These are phyloP conservation scores for Saccharomycodes ludwigii DNA, from an alignment of 805 yeast genomes.

Conservation along the genomic window DNA sequence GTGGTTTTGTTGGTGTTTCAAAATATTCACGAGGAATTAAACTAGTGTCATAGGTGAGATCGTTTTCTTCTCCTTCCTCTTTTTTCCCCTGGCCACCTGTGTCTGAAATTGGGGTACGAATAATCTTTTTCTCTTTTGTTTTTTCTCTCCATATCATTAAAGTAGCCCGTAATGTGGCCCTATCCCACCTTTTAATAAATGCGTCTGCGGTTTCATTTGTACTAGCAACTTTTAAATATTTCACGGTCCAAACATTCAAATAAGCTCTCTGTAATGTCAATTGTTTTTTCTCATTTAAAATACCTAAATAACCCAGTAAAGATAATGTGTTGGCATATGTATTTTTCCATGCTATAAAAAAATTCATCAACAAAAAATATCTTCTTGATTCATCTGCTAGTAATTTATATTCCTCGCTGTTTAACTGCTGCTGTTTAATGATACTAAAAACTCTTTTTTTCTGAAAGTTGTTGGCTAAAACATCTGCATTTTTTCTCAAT, in stretches of 20 bases:
- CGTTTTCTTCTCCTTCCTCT: conserved; percentile 9
- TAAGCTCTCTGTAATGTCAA: conserved; percentile 13
- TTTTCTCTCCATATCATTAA: conserved; percentile 25
- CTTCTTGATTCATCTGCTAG: neutral
- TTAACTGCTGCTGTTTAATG: neutral
- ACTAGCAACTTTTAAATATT: conserved; percentile 21
- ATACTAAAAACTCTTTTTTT: neutral
- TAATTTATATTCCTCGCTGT: neutral
- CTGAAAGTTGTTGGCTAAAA: neutral
- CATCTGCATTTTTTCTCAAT: neutral
- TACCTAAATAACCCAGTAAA: too few species aligned
- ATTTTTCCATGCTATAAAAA: too few species aligned
- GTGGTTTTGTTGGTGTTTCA: conserved; percentile 16
- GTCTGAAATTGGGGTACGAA: neutral
- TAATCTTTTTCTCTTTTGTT: conserved; percentile 3
- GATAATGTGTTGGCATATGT: too few species aligned
- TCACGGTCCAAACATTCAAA: conserved; percentile 25
- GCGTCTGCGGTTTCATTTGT: conserved; percentile 23
- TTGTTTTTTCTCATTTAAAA: conserved; percentile 18
- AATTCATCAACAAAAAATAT: too few species aligned
- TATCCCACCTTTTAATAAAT: conserved; percentile 27
- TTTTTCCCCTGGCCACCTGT: conserved; percentile 4
- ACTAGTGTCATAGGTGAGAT: too few species aligned
- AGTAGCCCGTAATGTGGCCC: conserved; percentile 27
- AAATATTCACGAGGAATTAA: conserved; percentile 1